phyloP scores from a whole-genome alignment of 108 stramenopile species.

The Parmales sp. region DNA sequence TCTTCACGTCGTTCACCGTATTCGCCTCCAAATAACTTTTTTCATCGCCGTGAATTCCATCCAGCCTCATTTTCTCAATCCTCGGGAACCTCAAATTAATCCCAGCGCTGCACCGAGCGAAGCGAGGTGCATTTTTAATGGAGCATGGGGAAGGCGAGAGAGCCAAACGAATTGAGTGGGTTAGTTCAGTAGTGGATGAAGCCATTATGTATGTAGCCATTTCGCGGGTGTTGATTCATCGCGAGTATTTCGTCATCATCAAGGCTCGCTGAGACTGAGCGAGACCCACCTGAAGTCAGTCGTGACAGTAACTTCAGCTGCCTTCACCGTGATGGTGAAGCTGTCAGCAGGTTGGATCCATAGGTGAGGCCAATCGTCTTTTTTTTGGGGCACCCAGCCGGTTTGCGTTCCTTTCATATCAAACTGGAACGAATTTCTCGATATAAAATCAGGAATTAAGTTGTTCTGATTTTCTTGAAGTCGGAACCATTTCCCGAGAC shows the following conservation, averaged over 20 bases:
- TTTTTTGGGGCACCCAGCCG: conserved; percentile 47
- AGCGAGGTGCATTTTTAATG: too few species aligned
- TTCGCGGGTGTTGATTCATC: too few species aligned
- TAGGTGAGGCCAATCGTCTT: conserved; percentile 38
- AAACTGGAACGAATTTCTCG: conserved; percentile 45
- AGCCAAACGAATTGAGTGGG: too few species aligned
- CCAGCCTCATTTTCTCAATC: conserved; percentile 42
- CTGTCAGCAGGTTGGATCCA: conserved; percentile 68
- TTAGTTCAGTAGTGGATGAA: too few species aligned
- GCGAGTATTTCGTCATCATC: too few species aligned
- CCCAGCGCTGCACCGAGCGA: conserved; percentile 59
- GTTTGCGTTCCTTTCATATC: conserved; percentile 25
- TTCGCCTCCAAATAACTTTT: background rate
- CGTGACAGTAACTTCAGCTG: conserved; percentile 51
- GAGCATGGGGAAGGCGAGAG: too few species aligned
- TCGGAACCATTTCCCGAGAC: conserved; percentile 55
- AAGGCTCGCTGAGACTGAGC: too few species aligned
- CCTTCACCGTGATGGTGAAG: conserved; percentile 54
- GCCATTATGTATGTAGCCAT: too few species aligned
- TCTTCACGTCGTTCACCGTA: background rate
- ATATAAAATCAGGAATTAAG: conserved; percentile 53
- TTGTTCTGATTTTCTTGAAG: conserved; percentile 22
- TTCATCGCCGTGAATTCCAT: conserved; percentile 21
- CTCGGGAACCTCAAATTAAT: conserved; percentile 63
- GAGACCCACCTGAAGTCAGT: too few species aligned